Conservation (phyloP, 805 yeast species). For the Yarrowia divulgata region DNA sequence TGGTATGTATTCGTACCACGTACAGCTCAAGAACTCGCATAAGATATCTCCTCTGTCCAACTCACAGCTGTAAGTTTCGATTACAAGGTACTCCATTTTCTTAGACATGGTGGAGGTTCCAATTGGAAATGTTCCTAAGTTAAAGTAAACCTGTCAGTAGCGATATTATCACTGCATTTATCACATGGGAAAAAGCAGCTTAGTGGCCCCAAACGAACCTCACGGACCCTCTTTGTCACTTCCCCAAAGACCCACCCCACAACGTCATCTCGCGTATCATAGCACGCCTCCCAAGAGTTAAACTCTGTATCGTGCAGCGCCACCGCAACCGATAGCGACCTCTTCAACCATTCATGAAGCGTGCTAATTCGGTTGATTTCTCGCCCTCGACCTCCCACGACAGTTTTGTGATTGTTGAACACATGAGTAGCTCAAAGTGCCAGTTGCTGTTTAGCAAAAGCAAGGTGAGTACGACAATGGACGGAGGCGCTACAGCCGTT, state of each 20-base stretch:
- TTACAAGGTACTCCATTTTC: no score
- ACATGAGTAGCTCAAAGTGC: conserved; percentile 36
- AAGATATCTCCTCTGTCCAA: no score
- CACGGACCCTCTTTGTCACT: neutral
- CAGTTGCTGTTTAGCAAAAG: conserved; percentile 38
- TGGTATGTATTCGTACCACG: no score
- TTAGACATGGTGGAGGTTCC: no score
- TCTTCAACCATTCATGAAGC: conserved; percentile 36
- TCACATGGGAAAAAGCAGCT: no score
- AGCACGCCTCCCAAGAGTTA: conserved; percentile 30
- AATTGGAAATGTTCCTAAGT: no score
- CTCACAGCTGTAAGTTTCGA: no score
- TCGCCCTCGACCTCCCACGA: conserved; percentile 33
- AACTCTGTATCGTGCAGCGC: conserved; percentile 38
- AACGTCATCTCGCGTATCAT: conserved; percentile 13
- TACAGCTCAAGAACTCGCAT: no score
- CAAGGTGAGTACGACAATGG: conserved; percentile 27
- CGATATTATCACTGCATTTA: no score
- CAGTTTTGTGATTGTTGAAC: conserved; percentile 35
- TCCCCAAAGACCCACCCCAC: neutral
- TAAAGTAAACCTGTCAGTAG: no score
- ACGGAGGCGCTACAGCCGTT: conserved; percentile 15
- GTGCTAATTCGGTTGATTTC: conserved; percentile 33
- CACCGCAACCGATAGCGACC: conserved; percentile 38
- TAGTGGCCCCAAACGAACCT: no score